A percentile compares a stretch with the other conserved stretches of the same genome.
Conservation (phyloP, 2,329 filamentous ascomycete genomes). For the Fusarium dlaminii region DNA sequence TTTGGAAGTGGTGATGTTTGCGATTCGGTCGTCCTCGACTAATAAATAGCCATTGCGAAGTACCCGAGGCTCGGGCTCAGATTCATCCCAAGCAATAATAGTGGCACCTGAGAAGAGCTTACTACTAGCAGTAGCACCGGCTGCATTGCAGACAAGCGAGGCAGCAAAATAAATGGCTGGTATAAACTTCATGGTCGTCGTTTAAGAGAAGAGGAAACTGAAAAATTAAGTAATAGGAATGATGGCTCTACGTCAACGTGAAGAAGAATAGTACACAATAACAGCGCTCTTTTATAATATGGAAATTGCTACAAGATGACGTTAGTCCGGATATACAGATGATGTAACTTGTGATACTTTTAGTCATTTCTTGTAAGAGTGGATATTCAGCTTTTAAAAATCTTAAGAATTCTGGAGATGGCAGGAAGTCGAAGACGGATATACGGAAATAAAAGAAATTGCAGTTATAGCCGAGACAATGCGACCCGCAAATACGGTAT, state of each 20-base stretch:
- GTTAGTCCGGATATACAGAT: neutral
- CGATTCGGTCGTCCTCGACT: slow-evolving; percentile 3
- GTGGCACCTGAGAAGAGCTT: slow-evolving; percentile 23
- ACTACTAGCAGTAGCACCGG: neutral
- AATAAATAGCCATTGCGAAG: slow-evolving; percentile 7
- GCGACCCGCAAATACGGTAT: neutral
- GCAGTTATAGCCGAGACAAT: neutral
- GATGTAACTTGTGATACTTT: neutral
- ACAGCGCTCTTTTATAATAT: neutral
- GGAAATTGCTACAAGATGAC: neutral
- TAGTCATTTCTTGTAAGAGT: neutral
- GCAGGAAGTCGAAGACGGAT: neutral
- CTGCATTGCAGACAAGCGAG: neutral
- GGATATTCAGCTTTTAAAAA: neutral
- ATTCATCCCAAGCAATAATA: slow-evolving; percentile 25
- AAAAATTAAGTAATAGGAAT: neutral
- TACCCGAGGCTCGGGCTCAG: neutral
- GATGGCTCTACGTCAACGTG: neutral
- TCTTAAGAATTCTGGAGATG: neutral
- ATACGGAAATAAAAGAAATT: neutral
- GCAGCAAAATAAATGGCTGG: neutral
- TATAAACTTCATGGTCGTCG: neutral
- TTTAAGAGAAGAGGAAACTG: neutral
- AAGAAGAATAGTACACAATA: neutral
- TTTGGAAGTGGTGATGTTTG: neutral